Evolutionary conservation across 179 eudicot genomes (phyloP).

Genomic region (Dionaea muscipula): DNA sequence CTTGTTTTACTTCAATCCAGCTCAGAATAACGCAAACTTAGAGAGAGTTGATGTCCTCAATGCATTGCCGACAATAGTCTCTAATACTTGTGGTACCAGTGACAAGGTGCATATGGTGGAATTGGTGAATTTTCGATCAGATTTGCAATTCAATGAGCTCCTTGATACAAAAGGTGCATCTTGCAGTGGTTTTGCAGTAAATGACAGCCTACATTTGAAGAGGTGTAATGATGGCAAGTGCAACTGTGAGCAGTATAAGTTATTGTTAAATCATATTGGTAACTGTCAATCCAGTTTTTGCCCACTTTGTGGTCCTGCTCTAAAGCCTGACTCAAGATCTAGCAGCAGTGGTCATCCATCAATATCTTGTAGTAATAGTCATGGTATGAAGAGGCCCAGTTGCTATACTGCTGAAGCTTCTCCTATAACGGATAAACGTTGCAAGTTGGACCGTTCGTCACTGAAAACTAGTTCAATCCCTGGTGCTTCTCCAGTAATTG

Average conservation of each 20-base stretch:
- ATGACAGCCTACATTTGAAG: constrained; percentile 28
- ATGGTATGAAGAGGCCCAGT: constrained; percentile 5
- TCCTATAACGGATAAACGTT: constrained; percentile 24
- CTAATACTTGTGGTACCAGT: constrained; percentile 6
- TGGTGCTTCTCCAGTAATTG: constrained; percentile 14
- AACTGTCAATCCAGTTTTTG: constrained; percentile 34
- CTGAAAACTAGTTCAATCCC: constrained; percentile 13
- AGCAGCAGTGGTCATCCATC: constrained; percentile 1
- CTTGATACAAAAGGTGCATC: constrained; percentile 13
- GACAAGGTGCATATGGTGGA: constrained; percentile 12
- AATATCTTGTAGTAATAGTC: constrained; percentile 8
- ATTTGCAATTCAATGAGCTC: constrained; percentile 7
- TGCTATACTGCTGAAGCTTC: constrained; percentile 13
- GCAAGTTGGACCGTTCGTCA: constrained; percentile 19
- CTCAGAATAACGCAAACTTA: constrained; percentile 10
- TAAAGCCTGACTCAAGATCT: constrained; percentile 17
- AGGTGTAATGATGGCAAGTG: constrained; percentile 30
- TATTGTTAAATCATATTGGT: constrained; percentile 35
- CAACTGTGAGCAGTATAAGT: constrained; percentile 24
- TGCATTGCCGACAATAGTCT: constrained; percentile 2
- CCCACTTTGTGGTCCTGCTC: constrained; percentile 33
- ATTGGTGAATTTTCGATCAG: constrained; percentile 16
- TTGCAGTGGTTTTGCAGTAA: constrained; percentile 2
- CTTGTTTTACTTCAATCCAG: constrained; percentile 15
- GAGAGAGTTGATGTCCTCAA: constrained; percentile 11